Conservation (phyloP, 768 basidiomycete genomes). For the Cystobasidium tubakii region DNA sequence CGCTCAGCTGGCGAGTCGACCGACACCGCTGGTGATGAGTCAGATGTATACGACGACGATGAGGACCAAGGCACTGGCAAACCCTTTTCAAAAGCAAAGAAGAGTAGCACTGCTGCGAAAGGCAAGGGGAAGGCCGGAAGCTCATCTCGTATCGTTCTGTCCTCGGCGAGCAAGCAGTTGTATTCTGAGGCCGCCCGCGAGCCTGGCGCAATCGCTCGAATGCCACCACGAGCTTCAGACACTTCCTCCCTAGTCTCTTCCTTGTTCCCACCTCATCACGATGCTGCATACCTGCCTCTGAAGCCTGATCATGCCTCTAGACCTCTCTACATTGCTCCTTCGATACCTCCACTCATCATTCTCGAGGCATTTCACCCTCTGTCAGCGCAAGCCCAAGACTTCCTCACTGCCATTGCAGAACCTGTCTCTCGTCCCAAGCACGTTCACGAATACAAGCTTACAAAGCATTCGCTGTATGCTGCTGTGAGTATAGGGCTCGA, state of each 20-base stretch:
- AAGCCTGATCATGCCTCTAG: constrained; percentile 86
- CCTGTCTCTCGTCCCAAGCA: constrained; percentile 98
- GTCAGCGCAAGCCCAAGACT: constrained; percentile 96
- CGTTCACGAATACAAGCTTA: constrained; percentile 98
- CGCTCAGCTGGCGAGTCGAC: constrained; percentile 32
- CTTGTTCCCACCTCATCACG: constrained; percentile 52
- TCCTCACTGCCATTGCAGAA: constrained; percentile 94
- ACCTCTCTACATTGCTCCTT: constrained; percentile 92
- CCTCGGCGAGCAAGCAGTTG: constrained; percentile 29
- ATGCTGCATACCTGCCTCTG: constrained; percentile 57
- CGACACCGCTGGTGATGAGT: constrained; percentile 30
- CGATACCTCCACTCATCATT: constrained; percentile 70
- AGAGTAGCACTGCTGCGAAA: constrained; percentile 5
- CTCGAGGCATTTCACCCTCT: constrained; percentile 96
- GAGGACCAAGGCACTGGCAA: constrained; percentile 7
- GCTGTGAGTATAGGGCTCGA: constrained; percentile 97
- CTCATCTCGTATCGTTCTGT: constrained; percentile 15
- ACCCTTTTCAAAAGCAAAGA: neutral
- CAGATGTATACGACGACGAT: neutral
- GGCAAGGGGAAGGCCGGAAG: neutral
- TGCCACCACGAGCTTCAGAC: constrained; percentile 26
- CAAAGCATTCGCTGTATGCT: constrained; percentile 94
- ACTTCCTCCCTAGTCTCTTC: constrained; percentile 37
- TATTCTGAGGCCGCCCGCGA: constrained; percentile 44
- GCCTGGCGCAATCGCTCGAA: constrained; percentile 20